phyloP scores from a whole-genome alignment of 345 rosid genomes.

The Abelmoschus esculentus region DNA sequence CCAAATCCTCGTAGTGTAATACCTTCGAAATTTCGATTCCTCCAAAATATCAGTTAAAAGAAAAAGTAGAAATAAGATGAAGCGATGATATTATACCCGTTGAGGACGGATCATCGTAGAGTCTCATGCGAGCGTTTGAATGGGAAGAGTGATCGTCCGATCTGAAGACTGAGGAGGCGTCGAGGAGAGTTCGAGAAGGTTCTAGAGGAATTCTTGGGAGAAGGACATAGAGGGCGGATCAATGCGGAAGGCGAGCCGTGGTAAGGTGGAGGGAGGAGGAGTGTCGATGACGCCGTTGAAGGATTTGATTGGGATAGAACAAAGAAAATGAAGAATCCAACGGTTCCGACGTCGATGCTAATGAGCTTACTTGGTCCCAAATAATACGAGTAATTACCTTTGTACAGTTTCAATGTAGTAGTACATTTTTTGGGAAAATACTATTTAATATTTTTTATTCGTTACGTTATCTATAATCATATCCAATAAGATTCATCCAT shows the following conservation, averaged over 20 bases:
- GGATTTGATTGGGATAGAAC: constrained; percentile 18
- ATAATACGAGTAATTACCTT: too few relatives aligned
- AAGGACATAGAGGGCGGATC: constrained; percentile 65
- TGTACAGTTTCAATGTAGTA: too few relatives aligned
- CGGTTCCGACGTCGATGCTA: constrained; percentile 2
- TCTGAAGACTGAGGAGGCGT: constrained; percentile 50
- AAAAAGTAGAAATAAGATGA: neutral
- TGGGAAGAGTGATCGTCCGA: constrained; percentile 26
- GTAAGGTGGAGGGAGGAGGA: constrained; percentile 20
- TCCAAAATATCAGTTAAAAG: neutral
- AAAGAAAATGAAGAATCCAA: constrained; percentile 15
- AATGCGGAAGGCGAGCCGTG: constrained; percentile 37
- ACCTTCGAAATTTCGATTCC: constrained; percentile 33
- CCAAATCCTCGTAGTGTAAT: constrained; percentile 84
- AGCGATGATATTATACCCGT: constrained; percentile 42
- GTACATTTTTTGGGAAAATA: too few relatives aligned
- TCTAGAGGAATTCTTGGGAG: constrained; percentile 36
- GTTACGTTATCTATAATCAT: too few relatives aligned
- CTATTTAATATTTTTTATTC: too few relatives aligned
- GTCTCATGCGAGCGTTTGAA: constrained; percentile 72
- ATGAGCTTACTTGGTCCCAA: too few relatives aligned
- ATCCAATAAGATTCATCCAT: too few relatives aligned
- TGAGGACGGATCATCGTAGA: constrained; percentile 86
- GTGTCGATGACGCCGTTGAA: constrained; percentile 15
- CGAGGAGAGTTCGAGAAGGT: constrained; percentile 31